A percentile compares a stretch with the other conserved stretches of the same genome.
These are phyloP conservation scores for Crataegus laevigata DNA, from an alignment of 306 rosid species.

Conservation along the genomic window DNA sequence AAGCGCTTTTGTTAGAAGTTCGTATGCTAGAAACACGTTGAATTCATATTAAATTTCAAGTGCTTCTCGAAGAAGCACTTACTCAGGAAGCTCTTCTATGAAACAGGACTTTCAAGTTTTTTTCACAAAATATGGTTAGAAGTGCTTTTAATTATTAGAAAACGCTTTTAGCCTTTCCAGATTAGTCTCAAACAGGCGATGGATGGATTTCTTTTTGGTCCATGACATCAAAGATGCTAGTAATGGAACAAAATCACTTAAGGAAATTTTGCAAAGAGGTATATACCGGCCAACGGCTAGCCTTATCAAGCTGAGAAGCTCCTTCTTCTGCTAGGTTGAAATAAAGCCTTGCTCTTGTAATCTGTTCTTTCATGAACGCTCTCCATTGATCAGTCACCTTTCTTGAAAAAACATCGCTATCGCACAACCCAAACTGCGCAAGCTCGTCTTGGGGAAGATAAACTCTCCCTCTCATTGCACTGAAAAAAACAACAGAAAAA, in stretches of 20 bases:
- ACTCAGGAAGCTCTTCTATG: background rate
- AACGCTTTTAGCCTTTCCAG: background rate
- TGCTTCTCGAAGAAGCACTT: too few relatives aligned
- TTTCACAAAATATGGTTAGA: too few relatives aligned
- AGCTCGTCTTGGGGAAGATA: conserved; percentile 96
- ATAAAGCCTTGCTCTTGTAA: conserved; percentile 70
- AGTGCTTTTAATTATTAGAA: background rate
- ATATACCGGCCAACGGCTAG: conserved; percentile 87
- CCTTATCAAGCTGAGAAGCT: conserved; percentile 78
- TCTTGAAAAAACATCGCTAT: conserved; percentile 53
- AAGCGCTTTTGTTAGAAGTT: background rate
- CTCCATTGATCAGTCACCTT: conserved; percentile 59
- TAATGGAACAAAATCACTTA: background rate
- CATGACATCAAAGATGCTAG: background rate
- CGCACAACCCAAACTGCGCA: conserved; percentile 59
- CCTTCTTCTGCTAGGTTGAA: conserved; percentile 71
- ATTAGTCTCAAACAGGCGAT: background rate
- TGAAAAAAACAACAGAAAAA: background rate
- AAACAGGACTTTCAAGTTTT: too few relatives aligned
- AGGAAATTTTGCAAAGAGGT: background rate
- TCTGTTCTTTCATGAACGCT: conserved; percentile 78
- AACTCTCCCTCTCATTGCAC: conserved; percentile 82
- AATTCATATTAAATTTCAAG: background rate
- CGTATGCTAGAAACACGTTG: background rate
- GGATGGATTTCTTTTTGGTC: too few relatives aligned